Conservation (phyloP, 768 basidiomycete genomes). For the Cyclocybe cylindracea region DNA sequence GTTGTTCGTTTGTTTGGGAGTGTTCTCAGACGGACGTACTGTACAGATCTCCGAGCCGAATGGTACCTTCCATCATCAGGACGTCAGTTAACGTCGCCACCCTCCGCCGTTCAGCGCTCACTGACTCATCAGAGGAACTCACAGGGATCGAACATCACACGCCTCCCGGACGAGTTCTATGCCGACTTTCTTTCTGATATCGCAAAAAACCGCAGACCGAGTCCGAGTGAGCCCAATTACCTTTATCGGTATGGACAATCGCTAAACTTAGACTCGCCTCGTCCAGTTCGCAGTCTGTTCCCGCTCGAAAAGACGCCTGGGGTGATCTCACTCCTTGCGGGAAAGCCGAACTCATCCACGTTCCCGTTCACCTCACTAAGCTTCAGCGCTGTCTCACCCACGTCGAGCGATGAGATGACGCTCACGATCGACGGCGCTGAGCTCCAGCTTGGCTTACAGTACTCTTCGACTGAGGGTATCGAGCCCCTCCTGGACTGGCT, state of each 20-base stretch:
- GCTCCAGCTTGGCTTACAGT: conserved; percentile 71
- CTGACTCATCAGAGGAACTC: neutral
- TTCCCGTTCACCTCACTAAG: conserved; percentile 89
- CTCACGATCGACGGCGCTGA: conserved; percentile 60
- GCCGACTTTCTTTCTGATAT: conserved; percentile 56
- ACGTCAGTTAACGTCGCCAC: no score
- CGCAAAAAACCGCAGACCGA: conserved; percentile 64
- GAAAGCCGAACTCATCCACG: conserved; percentile 87
- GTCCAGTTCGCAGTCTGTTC: conserved; percentile 65
- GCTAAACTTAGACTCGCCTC: conserved; percentile 1
- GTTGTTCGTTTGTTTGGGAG: no score
- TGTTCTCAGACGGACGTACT: no score
- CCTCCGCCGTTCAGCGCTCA: no score
- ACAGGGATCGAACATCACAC: conserved; percentile 21
- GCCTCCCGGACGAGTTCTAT: conserved; percentile 58
- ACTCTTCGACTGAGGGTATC: conserved; percentile 73
- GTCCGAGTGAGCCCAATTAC: conserved; percentile 50
- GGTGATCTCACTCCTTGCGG: conserved; percentile 80
- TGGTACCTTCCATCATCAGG: no score
- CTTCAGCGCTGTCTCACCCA: conserved; percentile 58
- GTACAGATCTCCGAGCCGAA: no score
- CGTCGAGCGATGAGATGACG: conserved; percentile 40
- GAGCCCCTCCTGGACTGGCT: conserved; percentile 69
- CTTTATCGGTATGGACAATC: neutral
- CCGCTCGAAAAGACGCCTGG: conserved; percentile 81